These are phyloP conservation scores for Wickerhamomyces canadensis DNA, from an alignment of 805 yeast species.

Conservation along the genomic window DNA sequence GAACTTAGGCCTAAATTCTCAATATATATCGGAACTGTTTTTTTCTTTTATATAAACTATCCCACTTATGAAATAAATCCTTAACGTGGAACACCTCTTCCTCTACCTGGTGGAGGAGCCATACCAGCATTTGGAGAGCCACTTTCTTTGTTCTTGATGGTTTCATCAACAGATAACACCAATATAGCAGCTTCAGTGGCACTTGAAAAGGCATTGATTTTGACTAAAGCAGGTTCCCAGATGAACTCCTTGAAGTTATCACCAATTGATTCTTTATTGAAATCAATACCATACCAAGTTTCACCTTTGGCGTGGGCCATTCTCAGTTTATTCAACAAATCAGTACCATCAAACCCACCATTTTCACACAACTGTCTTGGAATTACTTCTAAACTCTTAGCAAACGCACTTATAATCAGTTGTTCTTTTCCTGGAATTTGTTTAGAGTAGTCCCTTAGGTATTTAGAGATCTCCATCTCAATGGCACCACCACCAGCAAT, in stretches of 20 bases:
- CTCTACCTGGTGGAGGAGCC: slow-evolving; percentile 54
- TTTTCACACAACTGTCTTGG: slow-evolving; percentile 98
- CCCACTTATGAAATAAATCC: too few species aligned
- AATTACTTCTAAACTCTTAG: slow-evolving; percentile 89
- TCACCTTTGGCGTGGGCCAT: slow-evolving; percentile 94
- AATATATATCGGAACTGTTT: too few species aligned
- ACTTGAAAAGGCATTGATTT: slow-evolving; percentile 86
- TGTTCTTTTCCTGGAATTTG: slow-evolving; percentile 95
- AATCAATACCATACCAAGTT: slow-evolving; percentile 88
- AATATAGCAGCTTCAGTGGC: slow-evolving; percentile 97
- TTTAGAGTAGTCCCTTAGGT: slow-evolving; percentile 80
- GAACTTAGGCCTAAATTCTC: too few species aligned
- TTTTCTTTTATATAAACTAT: too few species aligned
- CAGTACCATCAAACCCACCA: slow-evolving; percentile 99
- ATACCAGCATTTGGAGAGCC: slow-evolving; percentile 44
- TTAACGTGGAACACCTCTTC: slow-evolving; percentile 59
- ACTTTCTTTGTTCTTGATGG: slow-evolving; percentile 69
- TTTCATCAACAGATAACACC: slow-evolving; percentile 93
- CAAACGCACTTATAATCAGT: slow-evolving; percentile 84
- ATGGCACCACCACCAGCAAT: slow-evolving; percentile 99
- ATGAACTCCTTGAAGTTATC: slow-evolving; percentile 82
- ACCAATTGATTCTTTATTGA: slow-evolving; percentile 74
- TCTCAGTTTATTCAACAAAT: slow-evolving; percentile 81
- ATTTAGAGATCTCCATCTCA: slow-evolving; percentile 92
- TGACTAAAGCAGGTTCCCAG: slow-evolving; percentile 97